A percentile compares a stretch with the other conserved stretches of the same genome.
phyloP scores from a whole-genome alignment of 768 basidiomycete genomes.

The Pulveroboletus sp. region DNA sequence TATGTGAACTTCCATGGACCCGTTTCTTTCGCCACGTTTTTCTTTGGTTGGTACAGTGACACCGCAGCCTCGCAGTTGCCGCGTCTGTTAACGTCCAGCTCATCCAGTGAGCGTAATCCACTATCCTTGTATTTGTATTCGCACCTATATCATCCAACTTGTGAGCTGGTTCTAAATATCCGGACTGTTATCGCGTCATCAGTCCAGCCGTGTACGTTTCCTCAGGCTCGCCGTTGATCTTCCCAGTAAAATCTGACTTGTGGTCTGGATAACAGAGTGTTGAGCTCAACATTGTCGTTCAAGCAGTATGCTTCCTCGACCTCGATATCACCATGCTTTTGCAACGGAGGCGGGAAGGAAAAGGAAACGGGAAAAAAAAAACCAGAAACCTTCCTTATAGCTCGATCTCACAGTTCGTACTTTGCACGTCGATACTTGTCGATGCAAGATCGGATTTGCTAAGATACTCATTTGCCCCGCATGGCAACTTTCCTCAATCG shows the following conservation, averaged over 20 bases:
- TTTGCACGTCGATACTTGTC: not conserved
- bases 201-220: not conserved
- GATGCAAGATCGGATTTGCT: constrained; percentile 4
- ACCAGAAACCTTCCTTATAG: constrained; percentile 9
- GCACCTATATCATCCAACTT: constrained; percentile 3
- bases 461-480: constrained; percentile 11
- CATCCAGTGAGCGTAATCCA: constrained; percentile 14
- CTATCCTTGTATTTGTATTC: constrained; percentile 18
- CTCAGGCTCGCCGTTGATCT: no score
- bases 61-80: constrained; percentile 1
- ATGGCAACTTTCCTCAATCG: constrained; percentile 1
- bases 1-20: constrained; percentile 13
- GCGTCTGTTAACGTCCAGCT: constrained; percentile 10
- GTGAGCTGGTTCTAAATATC: constrained; percentile 1
- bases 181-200: constrained; percentile 2
- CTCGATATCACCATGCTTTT: not conserved
- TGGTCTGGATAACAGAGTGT: no score
- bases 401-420: constrained; percentile 10
- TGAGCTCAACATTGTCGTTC: not conserved
- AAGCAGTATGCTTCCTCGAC: not conserved
- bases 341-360: constrained; percentile 1
- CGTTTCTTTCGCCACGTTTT: not conserved
- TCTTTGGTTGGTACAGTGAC: constrained; percentile 16
- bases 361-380: no score
- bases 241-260: no score